A percentile compares a stretch with the other conserved stretches of the same genome.
Evolutionary conservation across 192 early-diverging fungal species (phyloP).

Genomic region (Paraglomus occultum): DNA sequence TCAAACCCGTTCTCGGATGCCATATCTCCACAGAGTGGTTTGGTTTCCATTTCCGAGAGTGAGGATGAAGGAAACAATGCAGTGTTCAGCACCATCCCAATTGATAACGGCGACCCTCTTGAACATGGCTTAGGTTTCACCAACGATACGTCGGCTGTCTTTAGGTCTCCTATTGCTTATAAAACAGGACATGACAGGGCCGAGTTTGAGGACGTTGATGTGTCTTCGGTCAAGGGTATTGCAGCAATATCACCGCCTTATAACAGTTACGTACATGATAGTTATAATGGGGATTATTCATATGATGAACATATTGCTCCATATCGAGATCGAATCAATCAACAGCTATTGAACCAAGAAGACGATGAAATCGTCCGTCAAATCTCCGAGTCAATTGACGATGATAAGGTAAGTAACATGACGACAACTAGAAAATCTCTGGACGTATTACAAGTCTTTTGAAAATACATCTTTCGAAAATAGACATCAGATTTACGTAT

Average conservation of each 20-base stretch:
- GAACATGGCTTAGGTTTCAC: no score
- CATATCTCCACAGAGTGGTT: conserved; percentile 21
- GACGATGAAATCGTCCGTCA: no score
- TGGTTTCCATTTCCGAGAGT: no score
- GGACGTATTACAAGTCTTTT: neutral
- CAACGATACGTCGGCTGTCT: no score
- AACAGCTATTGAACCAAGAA: no score
- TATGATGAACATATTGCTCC: neutral
- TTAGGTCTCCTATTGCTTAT: neutral
- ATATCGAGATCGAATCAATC: neutral
- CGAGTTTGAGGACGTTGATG: conserved; percentile 21
- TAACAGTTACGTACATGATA: conserved; percentile 6
- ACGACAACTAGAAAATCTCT: no score
- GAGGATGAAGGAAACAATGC: no score
- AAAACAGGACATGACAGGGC: neutral
- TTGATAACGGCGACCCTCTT: no score
- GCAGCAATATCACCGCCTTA: neutral
- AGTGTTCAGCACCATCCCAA: no score
- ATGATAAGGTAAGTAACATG: no score
- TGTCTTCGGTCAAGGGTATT: conserved; percentile 5
- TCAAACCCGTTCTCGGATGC: conserved; percentile 35
- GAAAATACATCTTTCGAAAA: neutral
- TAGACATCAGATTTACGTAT: conserved; percentile 25
- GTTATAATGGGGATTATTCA: conserved; percentile 7
- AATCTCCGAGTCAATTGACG: no score